phyloP scores from a whole-genome alignment of 2,329 filamentous ascomycete genomes.

The Raffaelea ambrosiae region DNA sequence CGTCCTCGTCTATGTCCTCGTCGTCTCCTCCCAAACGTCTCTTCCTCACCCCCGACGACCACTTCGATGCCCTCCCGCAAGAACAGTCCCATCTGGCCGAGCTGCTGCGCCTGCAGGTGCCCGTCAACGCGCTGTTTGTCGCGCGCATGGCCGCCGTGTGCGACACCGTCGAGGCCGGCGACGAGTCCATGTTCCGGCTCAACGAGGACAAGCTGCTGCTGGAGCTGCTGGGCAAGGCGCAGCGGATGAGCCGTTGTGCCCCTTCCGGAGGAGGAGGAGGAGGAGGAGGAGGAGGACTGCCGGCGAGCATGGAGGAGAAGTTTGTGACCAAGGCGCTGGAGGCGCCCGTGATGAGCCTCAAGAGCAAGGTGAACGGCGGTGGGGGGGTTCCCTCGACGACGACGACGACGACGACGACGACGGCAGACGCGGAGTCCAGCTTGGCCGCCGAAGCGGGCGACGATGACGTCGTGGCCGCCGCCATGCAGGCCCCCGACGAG shows the following conservation, averaged over 20 bases:
- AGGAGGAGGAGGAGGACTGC: conserved; percentile 55
- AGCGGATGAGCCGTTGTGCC: conserved; percentile 53
- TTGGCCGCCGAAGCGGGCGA: too few species aligned
- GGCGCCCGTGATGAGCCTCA: conserved; percentile 60
- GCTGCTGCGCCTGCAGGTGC: conserved; percentile 38
- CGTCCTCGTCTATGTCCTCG: conserved; percentile 23
- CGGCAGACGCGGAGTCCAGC: neutral
- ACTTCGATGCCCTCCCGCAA: conserved; percentile 55
- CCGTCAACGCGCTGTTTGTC: conserved; percentile 46
- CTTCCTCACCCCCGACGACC: conserved; percentile 63
- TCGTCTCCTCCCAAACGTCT: conserved; percentile 53
- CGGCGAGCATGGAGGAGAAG: conserved; percentile 73
- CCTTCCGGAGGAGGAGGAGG: too few species aligned
- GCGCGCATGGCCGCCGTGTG: conserved; percentile 62
- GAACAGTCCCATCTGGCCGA: conserved; percentile 49
- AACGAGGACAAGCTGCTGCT: conserved; percentile 61
- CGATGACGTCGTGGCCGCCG: conserved; percentile 23
- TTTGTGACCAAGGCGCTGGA: conserved; percentile 73
- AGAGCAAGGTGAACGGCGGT: conserved; percentile 11
- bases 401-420: conserved; percentile 8
- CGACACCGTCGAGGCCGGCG: conserved; percentile 73
- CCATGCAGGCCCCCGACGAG: conserved; percentile 37
- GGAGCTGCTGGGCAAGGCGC: conserved; percentile 63
- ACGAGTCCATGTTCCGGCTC: conserved; percentile 77
- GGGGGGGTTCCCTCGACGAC: too few species aligned